Conservation (phyloP, 2,329 filamentous ascomycete genomes). For the Pseudogymnoascus sp. region DNA sequence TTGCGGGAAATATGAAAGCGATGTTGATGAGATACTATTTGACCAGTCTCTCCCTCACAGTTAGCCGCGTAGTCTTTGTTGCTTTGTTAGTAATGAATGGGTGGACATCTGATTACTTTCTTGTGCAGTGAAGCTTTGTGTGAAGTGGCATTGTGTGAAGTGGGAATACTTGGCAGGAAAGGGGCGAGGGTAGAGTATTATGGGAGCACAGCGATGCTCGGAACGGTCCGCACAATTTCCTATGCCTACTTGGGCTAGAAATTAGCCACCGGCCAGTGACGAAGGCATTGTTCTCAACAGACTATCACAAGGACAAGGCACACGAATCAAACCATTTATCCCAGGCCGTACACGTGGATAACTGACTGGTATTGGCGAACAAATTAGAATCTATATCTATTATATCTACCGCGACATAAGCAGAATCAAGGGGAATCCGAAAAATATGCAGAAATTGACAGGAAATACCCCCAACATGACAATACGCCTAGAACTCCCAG, state of each 20-base stretch:
- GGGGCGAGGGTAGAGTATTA: neutral
- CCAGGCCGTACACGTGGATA: neutral
- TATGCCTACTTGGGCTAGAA: neutral
- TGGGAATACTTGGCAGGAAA: neutral
- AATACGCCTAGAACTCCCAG: neutral
- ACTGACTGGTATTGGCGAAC: neutral
- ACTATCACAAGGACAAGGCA: neutral
- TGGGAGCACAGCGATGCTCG: neutral
- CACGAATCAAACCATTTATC: neutral
- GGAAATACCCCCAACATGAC: neutral
- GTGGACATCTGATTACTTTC: slow-evolving; percentile 1
- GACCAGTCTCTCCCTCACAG: neutral
- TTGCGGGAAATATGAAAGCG: neutral
- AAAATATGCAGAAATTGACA: neutral
- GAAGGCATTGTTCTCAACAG: neutral
- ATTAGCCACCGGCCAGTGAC: neutral
- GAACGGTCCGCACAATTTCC: neutral
- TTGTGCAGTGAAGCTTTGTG: neutral
- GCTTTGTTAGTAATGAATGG: slow-evolving; percentile 8
- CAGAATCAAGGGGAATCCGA: neutral
- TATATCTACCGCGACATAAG: neutral
- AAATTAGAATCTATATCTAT: neutral
- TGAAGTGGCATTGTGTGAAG: neutral
- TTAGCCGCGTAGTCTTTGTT: slow-evolving; percentile 10
- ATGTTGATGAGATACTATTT: neutral